Percentiles rank a stretch among this genome's conserved stretches.
Conservation (phyloP, 441 rosid species). For the Gossypium trilobum region DNA sequence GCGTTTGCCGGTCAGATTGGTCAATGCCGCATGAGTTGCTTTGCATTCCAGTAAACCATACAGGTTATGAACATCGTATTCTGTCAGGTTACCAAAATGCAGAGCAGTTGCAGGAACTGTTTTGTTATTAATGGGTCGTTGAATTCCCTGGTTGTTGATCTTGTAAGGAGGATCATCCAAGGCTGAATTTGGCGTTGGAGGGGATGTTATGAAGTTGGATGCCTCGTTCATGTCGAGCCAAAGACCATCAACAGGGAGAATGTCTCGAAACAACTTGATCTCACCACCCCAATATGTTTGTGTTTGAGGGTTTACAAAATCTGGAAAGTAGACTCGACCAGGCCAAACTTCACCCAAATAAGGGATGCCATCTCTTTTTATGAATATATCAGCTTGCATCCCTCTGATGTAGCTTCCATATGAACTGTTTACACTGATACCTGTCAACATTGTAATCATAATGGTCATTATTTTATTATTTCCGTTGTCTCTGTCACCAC, state of each 20-base stretch:
- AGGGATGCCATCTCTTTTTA: slow-evolving; percentile 45
- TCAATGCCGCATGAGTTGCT: slow-evolving; percentile 49
- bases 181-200: slow-evolving; percentile 31
- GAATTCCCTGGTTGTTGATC: slow-evolving; percentile 41
- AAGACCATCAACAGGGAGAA: slow-evolving; percentile 50
- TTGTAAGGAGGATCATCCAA: slow-evolving; percentile 69
- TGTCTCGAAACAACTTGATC: slow-evolving; percentile 42
- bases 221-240: slow-evolving; percentile 85
- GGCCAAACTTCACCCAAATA: slow-evolving; percentile 72
- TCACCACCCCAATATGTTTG: slow-evolving; percentile 46
- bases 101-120: slow-evolving; percentile 50
- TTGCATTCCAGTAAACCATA: slow-evolving; percentile 57
- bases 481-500: background rate
- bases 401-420: slow-evolving; percentile 56
- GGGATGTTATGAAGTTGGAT: slow-evolving; percentile 56
- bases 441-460: slow-evolving; percentile 18
- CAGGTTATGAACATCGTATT: slow-evolving; percentile 60
- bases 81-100: slow-evolving; percentile 48
- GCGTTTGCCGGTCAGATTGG: slow-evolving; percentile 38
- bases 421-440: slow-evolving; percentile 39
- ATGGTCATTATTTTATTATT: background rate
- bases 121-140: slow-evolving; percentile 24
- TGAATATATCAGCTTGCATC: slow-evolving; percentile 45
- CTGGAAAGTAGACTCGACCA: slow-evolving; percentile 59
- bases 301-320: slow-evolving; percentile 47